phyloP scores from a whole-genome alignment of 108 stramenopile genomes.

The Thalassiosira profunda region DNA sequence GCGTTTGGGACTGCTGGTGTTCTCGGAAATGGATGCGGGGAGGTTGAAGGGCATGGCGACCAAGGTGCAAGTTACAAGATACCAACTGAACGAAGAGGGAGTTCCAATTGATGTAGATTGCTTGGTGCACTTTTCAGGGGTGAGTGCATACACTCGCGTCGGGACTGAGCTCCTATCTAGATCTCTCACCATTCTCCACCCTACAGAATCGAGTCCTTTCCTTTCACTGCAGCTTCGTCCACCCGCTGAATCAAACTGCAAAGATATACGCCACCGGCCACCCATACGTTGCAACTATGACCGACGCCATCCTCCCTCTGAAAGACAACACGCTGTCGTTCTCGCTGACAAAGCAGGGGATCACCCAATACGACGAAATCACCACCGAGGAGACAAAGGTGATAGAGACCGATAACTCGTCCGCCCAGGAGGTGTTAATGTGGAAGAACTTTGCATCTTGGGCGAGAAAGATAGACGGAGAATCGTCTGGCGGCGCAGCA shows the following conservation, averaged over 20 bases:
- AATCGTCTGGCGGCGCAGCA: neutral
- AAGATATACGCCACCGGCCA: constrained; percentile 25
- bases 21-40: constrained; percentile 4
- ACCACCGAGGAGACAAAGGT: constrained; percentile 3
- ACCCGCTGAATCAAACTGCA: constrained; percentile 47
- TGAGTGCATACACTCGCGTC: too few relatives aligned
- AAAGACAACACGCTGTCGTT: neutral
- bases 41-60: constrained; percentile 1
- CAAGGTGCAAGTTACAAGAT: constrained; percentile 39
- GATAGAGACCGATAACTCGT: constrained; percentile 4
- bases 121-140: constrained; percentile 29
- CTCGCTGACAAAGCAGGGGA: constrained; percentile 16
- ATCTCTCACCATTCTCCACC: too few relatives aligned
- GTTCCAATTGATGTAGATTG: constrained; percentile 43
- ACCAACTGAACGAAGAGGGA: constrained; percentile 33
- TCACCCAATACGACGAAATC: constrained; percentile 36
- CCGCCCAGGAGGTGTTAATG: constrained; percentile 52
- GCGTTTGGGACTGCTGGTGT: constrained; percentile 55
- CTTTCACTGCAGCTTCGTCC: constrained; percentile 54
- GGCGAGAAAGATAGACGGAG: constrained; percentile 23
- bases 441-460: constrained; percentile 40
- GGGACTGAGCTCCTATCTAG: too few relatives aligned
- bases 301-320: constrained; percentile 47
- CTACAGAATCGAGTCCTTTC: constrained; percentile 29
- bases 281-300: constrained; percentile 13